Conservation (phyloP, 2,329 filamentous ascomycete genomes). For the Didymella pinodella region DNA sequence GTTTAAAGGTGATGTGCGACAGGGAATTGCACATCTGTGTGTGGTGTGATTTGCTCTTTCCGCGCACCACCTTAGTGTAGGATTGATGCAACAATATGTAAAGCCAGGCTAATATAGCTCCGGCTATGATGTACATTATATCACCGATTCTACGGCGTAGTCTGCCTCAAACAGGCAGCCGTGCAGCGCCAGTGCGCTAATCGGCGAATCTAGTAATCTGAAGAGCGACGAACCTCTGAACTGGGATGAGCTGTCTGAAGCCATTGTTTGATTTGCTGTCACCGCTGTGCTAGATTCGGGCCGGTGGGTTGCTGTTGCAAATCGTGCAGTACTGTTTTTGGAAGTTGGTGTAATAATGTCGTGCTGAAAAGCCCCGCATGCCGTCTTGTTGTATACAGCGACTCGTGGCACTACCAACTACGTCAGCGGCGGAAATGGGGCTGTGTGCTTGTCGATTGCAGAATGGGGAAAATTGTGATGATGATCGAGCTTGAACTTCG, state of each 20-base stretch:
- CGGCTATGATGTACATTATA: not conserved
- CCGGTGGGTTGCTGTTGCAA: not conserved
- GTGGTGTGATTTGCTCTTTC: not conserved
- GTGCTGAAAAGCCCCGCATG: not conserved
- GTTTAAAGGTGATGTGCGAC: not conserved
- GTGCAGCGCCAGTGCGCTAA: conserved; percentile 1
- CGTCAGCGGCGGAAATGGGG: not conserved
- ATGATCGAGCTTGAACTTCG: not conserved
- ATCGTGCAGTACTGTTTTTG: not conserved
- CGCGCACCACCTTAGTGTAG: not conserved
- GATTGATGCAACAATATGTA: not conserved
- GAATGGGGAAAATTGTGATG: not conserved
- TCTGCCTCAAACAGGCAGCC: not conserved
- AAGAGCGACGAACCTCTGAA: conserved; percentile 11
- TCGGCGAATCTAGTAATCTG: not conserved
- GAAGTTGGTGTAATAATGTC: conserved; percentile 9
- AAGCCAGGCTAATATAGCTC: conserved; percentile 10
- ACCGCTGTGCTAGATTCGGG: not conserved
- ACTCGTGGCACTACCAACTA: not conserved
- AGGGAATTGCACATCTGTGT: not conserved
- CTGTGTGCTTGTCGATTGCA: not conserved
- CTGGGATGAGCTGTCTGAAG: conserved; percentile 9
- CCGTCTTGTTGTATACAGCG: conserved; percentile 7
- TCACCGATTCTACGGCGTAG: not conserved
- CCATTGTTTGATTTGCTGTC: conserved; percentile 9